Evolutionary conservation across 2,329 filamentous ascomycete genomes (phyloP).

Genomic region (Talaromyces sp.): DNA sequence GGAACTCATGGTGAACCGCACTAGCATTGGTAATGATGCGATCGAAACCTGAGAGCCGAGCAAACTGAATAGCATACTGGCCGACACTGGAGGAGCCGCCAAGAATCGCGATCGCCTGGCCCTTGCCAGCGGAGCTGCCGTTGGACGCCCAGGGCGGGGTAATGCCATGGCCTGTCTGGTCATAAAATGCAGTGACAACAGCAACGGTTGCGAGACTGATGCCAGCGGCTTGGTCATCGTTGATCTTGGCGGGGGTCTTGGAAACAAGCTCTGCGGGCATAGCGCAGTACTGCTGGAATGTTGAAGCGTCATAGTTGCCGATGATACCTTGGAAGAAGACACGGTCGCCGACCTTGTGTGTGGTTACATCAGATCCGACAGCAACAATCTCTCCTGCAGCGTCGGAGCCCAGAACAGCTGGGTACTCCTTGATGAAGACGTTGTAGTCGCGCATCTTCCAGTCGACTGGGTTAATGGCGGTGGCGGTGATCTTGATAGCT

Average conservation of each 20-base stretch:
- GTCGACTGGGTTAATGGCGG: constrained; percentile 20
- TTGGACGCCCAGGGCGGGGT: constrained; percentile 34
- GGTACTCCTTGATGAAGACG: constrained; percentile 10
- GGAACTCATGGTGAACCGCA: constrained; percentile 24
- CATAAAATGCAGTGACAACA: constrained; percentile 18
- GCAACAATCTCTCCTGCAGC: constrained; percentile 30
- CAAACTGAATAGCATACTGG: constrained; percentile 39
- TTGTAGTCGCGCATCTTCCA: constrained; percentile 10
- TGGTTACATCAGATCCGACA: constrained; percentile 23
- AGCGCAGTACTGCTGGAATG: constrained; percentile 43
- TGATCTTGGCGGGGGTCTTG: constrained; percentile 35
- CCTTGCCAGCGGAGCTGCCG: constrained; percentile 23
- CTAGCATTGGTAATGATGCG: constrained; percentile 38
- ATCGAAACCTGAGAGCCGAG: constrained; percentile 38
- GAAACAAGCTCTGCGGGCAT: constrained; percentile 37
- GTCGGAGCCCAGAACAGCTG: constrained; percentile 32
- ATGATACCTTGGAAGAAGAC: constrained; percentile 43
- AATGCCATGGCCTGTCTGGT: constrained; percentile 24
- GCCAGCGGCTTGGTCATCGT: constrained; percentile 32
- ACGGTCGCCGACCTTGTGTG: constrained; percentile 26
- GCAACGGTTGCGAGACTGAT: constrained; percentile 20
- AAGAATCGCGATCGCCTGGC: constrained; percentile 29
- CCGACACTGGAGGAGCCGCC: constrained; percentile 41
- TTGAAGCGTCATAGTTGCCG: constrained; percentile 30
- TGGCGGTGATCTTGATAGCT: constrained; percentile 16